Conservation (phyloP, 2,329 filamentous ascomycete species). For the Gyromitra esculenta region DNA sequence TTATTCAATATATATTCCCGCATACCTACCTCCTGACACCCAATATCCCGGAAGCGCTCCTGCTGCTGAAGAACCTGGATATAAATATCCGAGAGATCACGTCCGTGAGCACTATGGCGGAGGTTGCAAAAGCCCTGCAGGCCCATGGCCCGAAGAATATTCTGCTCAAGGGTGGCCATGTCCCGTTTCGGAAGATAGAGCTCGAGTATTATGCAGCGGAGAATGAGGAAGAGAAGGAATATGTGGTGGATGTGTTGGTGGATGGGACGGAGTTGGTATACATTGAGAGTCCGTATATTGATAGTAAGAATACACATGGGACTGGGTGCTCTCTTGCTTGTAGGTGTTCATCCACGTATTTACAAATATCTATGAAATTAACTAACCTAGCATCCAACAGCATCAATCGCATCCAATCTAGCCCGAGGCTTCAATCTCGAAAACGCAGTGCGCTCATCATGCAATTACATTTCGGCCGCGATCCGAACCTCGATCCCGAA, state of each 20-base stretch:
- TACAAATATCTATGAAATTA: background rate
- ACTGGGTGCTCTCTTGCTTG: conserved; percentile 94
- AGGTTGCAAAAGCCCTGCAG: conserved; percentile 73
- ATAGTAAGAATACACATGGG: conserved; percentile 85
- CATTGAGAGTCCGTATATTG: conserved; percentile 76
- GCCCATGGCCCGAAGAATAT: conserved; percentile 79
- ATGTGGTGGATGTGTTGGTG: conserved; percentile 81
- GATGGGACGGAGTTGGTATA: conserved; percentile 69
- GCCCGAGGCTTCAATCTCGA: conserved; percentile 64
- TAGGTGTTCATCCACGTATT: conserved; percentile 62
- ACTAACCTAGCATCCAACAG: conserved; percentile 57
- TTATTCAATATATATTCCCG: conserved; percentile 71
- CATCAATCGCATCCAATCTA: conserved; percentile 72
- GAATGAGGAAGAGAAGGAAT: conserved; percentile 68
- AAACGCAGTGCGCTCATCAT: conserved; percentile 67
- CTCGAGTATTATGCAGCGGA: conserved; percentile 65
- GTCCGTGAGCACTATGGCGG: conserved; percentile 72
- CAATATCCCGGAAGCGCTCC: conserved; percentile 77
- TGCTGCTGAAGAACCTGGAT: conserved; percentile 66
- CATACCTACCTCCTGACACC: conserved; percentile 76
- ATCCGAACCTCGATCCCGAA: conserved; percentile 67
- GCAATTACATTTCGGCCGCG: conserved; percentile 70
- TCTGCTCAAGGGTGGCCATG: conserved; percentile 88
- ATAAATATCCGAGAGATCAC: conserved; percentile 64
- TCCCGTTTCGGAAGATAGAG: conserved; percentile 75